Percentiles rank a stretch among this genome's conserved stretches.
These are phyloP conservation scores for Russula emetica DNA, from an alignment of 768 basidiomycete genomes.

Conservation along the genomic window DNA sequence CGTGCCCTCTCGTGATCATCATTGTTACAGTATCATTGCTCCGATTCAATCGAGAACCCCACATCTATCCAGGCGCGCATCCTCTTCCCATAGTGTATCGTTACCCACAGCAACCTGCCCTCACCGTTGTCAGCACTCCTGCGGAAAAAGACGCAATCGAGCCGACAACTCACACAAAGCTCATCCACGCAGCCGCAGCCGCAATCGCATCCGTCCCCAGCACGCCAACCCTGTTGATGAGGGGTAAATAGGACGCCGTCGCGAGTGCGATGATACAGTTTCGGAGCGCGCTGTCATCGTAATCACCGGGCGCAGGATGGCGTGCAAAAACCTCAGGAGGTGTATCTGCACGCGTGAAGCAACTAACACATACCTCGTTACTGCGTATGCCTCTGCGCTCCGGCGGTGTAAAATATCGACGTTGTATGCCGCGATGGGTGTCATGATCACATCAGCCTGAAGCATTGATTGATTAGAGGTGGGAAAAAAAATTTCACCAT, in stretches of 20 bases:
- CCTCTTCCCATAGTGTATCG: slow-evolving; percentile 52
- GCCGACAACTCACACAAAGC: slow-evolving; percentile 45
- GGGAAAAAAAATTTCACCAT: neutral
- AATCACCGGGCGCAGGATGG: neutral
- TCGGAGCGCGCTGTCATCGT: slow-evolving; percentile 43
- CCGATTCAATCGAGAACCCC: slow-evolving; percentile 46
- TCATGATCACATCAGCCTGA: slow-evolving; percentile 54
- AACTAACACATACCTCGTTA: slow-evolving; percentile 39
- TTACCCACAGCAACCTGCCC: slow-evolving; percentile 47
- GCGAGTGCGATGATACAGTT: slow-evolving; percentile 42
- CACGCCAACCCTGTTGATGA: slow-evolving; percentile 52
- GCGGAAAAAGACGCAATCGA: neutral
- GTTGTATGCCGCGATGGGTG: slow-evolving; percentile 52
- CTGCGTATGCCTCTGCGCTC: slow-evolving; percentile 64
- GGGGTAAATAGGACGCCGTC: slow-evolving; percentile 48
- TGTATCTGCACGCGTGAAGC: slow-evolving; percentile 28
- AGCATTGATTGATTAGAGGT: neutral
- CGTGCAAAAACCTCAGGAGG: neutral
- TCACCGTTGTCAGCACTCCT: neutral
- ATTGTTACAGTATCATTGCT: slow-evolving; percentile 28
- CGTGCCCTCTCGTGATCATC: slow-evolving; percentile 1
- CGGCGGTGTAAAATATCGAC: slow-evolving; percentile 57
- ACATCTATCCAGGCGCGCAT: slow-evolving; percentile 57
- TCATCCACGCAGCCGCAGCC: slow-evolving; percentile 46
- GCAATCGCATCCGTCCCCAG: slow-evolving; percentile 45